Conservation (phyloP, 2,329 filamentous ascomycete species). For the Pyricularia pennisetigena region DNA sequence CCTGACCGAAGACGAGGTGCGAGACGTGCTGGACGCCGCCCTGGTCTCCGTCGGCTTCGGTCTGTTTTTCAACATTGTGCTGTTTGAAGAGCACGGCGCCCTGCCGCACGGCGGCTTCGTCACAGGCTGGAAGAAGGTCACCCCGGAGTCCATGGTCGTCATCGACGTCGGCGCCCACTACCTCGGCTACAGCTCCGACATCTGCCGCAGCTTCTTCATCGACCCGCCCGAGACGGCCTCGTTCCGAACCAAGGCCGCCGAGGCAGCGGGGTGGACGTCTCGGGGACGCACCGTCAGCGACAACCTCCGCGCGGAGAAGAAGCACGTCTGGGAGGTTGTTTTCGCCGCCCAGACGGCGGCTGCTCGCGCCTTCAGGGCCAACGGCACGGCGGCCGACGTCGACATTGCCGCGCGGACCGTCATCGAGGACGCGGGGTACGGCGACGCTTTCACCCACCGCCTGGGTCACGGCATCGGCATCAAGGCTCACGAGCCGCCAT, state of each 20-base stretch:
- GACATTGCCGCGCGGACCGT: conserved; percentile 50
- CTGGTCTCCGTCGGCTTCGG: conserved; percentile 42
- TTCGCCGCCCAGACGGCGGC: conserved; percentile 52
- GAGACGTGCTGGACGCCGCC: conserved; percentile 42
- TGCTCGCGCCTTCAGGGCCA: conserved; percentile 35
- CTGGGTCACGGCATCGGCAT: conserved; percentile 57
- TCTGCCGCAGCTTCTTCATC: conserved; percentile 52
- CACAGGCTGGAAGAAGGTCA: conserved; percentile 39
- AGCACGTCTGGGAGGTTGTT: conserved; percentile 49
- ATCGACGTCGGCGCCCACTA: conserved; percentile 56
- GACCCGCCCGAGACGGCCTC: conserved; percentile 16
- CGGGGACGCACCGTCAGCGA: neutral
- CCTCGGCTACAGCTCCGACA: conserved; percentile 53
- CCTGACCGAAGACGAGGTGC: conserved; percentile 49
- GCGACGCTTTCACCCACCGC: conserved; percentile 48
- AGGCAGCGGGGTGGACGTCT: neutral
- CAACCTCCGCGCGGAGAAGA: conserved; percentile 33
- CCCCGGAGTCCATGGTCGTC: conserved; percentile 45
- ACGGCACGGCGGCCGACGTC: conserved; percentile 46
- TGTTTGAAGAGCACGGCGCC: conserved; percentile 47
- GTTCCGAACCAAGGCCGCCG: neutral
- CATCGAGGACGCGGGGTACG: conserved; percentile 49
- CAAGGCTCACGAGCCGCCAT: conserved; percentile 54
- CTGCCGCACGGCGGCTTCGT: conserved; percentile 43
- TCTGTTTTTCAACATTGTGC: conserved; percentile 54